Conservation (phyloP, 495 filamentous ascomycete genomes). For the Haplographium delicatum region DNA sequence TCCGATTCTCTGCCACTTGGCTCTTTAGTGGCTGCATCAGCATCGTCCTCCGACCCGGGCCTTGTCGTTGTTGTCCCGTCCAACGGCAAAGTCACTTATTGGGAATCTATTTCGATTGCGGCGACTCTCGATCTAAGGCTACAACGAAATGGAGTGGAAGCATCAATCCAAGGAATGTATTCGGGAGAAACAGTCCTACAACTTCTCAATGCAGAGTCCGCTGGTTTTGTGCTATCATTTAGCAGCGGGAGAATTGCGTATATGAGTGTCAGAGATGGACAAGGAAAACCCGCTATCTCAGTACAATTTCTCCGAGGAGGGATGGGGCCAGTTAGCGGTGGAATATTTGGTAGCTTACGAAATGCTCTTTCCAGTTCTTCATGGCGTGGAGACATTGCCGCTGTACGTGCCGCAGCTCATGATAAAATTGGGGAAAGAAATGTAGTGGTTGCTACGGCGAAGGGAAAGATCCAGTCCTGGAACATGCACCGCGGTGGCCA, state of each 20-base stretch:
- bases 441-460: constrained; percentile 67
- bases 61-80: constrained; percentile 77
- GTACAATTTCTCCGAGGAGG: constrained; percentile 62
- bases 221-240: constrained; percentile 77
- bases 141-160: constrained; percentile 71
- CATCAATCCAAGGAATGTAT: constrained; percentile 61
- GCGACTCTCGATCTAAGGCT: constrained; percentile 70
- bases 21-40: constrained; percentile 66
- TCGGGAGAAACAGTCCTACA: constrained; percentile 73
- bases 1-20: constrained; percentile 72
- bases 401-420: constrained; percentile 63
- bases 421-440: constrained; percentile 77
- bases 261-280: constrained; percentile 73
- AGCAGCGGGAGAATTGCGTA: constrained; percentile 83
- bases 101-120: constrained; percentile 87
- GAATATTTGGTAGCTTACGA: constrained; percentile 73
- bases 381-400: constrained; percentile 68
- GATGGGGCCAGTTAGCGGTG: constrained; percentile 39
- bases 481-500: constrained; percentile 77
- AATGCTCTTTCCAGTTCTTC: constrained; percentile 60
- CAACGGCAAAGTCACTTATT: constrained; percentile 82
- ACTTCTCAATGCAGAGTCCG: constrained; percentile 72
- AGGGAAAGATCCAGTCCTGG: constrained; percentile 76
- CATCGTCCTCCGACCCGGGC: constrained; percentile 69
- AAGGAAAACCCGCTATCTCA: constrained; percentile 75